Evolutionary conservation across 345 rosid species (phyloP).

Genomic region (Toxicodendron radicans): DNA sequence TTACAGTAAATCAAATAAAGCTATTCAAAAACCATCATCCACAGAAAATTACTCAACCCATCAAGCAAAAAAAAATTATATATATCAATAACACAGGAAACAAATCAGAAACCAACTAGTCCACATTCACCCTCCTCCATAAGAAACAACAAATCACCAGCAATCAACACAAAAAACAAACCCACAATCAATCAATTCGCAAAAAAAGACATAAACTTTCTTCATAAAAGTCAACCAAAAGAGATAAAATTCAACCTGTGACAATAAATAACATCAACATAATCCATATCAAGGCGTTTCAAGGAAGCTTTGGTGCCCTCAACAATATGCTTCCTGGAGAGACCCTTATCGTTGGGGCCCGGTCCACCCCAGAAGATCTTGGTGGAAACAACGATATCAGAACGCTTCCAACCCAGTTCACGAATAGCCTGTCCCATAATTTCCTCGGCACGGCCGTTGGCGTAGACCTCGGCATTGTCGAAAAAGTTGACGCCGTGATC

Average conservation of each 20-base stretch:
- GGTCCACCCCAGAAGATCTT: constrained; percentile 99
- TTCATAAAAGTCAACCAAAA: background rate
- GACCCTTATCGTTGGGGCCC: constrained; percentile 92
- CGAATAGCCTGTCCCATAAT: constrained; percentile 98
- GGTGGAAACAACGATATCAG: constrained; percentile 87
- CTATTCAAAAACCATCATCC: background rate
- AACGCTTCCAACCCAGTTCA: constrained; percentile 95
- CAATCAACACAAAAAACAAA: background rate
- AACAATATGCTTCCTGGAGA: constrained; percentile 83
- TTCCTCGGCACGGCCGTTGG: constrained; percentile 97
- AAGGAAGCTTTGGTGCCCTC: constrained; percentile 96
- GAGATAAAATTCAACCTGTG: constrained; percentile 44
- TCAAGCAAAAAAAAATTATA: background rate
- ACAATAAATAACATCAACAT: constrained; percentile 84
- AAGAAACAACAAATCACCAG: background rate
- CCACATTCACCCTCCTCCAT: background rate
- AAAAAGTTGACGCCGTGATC: constrained; percentile 95
- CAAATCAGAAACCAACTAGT: background rate
- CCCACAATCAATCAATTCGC: background rate
- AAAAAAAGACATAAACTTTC: background rate
- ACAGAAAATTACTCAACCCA: background rate
- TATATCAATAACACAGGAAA: background rate
- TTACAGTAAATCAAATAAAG: constrained; percentile 13
- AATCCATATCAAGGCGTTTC: constrained; percentile 90
- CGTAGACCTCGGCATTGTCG: constrained; percentile 98